phyloP scores from a whole-genome alignment of 305 asterid species.

The Solanum hybrid region DNA sequence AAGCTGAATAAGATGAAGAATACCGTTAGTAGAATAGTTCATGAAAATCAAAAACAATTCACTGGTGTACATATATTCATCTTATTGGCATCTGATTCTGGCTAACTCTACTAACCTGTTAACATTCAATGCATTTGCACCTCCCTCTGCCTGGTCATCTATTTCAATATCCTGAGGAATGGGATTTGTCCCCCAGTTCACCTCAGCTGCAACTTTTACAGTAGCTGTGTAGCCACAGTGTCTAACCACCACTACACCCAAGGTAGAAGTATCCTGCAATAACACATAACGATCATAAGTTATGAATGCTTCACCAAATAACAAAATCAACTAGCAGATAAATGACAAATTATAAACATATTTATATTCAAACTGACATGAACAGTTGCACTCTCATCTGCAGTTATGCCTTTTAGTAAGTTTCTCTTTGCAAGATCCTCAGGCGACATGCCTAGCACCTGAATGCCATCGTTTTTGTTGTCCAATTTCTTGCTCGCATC shows the following conservation, averaged over 20 bases:
- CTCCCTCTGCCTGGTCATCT: conserved; percentile 82
- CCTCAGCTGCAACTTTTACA: conserved; percentile 62
- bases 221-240: conserved; percentile 70
- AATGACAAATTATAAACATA: background rate
- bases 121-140: conserved; percentile 73
- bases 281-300: conserved; percentile 7
- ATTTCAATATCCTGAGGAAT: conserved; percentile 63
- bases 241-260: conserved; percentile 78
- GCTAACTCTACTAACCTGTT: conserved; percentile 47
- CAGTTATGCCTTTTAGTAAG: conserved; percentile 84
- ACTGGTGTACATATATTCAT: background rate
- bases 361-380: conserved; percentile 40
- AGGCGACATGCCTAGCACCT: conserved; percentile 52
- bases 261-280: conserved; percentile 67
- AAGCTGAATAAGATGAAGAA: conserved; percentile 34
- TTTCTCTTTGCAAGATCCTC: conserved; percentile 68
- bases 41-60: background rate
- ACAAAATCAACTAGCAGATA: background rate
- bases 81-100: background rate
- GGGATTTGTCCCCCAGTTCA: conserved; percentile 43
- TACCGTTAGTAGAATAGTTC: background rate
- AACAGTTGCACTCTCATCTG: conserved; percentile 82
- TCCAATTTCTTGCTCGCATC: conserved; percentile 69
- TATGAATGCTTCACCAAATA: conserved; percentile 6
- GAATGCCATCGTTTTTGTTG: conserved; percentile 62